These are phyloP conservation scores for Fusarium fujikuroi DNA, from an alignment of 2,329 filamentous ascomycete species.

Conservation along the genomic window DNA sequence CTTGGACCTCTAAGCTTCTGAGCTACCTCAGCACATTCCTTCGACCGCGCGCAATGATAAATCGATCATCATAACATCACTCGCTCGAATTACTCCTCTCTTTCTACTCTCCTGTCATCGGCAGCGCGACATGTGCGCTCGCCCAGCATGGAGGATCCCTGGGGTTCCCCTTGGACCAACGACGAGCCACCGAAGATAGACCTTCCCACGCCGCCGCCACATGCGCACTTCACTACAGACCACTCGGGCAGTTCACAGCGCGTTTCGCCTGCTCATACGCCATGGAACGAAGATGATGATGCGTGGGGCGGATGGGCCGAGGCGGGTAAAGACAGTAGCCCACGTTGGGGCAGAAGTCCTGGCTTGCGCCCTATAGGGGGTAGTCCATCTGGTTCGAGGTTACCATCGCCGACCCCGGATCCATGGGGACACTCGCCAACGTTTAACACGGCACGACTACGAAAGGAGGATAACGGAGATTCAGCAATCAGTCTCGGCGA, in stretches of 20 bases:
- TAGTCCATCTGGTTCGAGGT: slow-evolving; percentile 41
- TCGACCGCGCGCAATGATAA: slow-evolving; percentile 37
- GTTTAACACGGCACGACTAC: slow-evolving; percentile 24
- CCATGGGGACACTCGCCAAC: slow-evolving; percentile 42
- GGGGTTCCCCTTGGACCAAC: slow-evolving; percentile 69
- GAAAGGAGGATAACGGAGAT: slow-evolving; percentile 41
- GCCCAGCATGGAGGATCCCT: slow-evolving; percentile 69
- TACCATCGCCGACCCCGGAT: slow-evolving; percentile 44
- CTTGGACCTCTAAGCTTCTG: slow-evolving; percentile 26
- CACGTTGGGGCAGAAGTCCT: slow-evolving; percentile 49
- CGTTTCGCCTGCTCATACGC: slow-evolving; percentile 39
- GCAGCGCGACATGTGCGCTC: slow-evolving; percentile 49
- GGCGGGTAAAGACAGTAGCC: slow-evolving; percentile 40
- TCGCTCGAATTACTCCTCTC: background rate
- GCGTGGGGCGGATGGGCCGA: slow-evolving; percentile 53
- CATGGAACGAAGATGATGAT: slow-evolving; percentile 50
- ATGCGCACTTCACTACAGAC: slow-evolving; percentile 47
- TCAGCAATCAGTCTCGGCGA: slow-evolving; percentile 47
- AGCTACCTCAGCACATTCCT: slow-evolving; percentile 14
- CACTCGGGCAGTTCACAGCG: slow-evolving; percentile 39
- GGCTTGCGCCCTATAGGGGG: slow-evolving; percentile 45
- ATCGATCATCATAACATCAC: slow-evolving; percentile 21
- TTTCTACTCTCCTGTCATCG: slow-evolving; percentile 10
- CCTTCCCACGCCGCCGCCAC: slow-evolving; percentile 48
- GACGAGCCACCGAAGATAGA: slow-evolving; percentile 51